These are phyloP conservation scores for Trichocladium antarcticum DNA, from an alignment of 495 filamentous ascomycete genomes.

Conservation along the genomic window DNA sequence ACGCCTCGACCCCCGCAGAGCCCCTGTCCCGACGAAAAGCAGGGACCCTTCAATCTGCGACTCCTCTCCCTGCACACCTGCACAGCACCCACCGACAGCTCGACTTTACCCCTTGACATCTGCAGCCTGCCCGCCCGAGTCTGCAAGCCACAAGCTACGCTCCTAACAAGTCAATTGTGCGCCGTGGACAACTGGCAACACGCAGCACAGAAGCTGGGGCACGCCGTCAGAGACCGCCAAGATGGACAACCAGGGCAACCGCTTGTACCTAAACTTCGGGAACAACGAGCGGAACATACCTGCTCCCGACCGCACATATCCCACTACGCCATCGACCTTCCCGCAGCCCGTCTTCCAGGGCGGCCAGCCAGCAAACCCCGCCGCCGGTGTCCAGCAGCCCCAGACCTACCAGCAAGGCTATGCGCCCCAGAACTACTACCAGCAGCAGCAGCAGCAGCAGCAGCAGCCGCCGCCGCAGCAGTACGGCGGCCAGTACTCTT, in stretches of 20 bases:
- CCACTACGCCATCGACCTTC: constrained; percentile 92
- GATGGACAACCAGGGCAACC: constrained; percentile 47
- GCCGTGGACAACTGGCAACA: too few relatives aligned
- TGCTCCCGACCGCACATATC: constrained; percentile 71
- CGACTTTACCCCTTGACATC: constrained; percentile 4
- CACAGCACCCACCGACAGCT: constrained; percentile 1
- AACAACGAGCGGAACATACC: constrained; percentile 53
- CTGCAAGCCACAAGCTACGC: not conserved
- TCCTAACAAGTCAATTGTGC: constrained; percentile 3
- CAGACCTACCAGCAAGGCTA: constrained; percentile 32
- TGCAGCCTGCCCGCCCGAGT: not conserved
- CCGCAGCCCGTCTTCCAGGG: constrained; percentile 70
- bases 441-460: constrained; percentile 33
- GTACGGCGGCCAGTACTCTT: constrained; percentile 31
- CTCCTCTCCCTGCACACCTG: constrained; percentile 8
- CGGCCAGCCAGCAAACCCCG: constrained; percentile 17
- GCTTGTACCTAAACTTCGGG: constrained; percentile 62
- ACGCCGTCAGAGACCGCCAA: constrained; percentile 10
- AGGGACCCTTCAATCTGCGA: constrained; percentile 8
- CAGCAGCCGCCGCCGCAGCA: too few relatives aligned
- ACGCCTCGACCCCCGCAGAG: constrained; percentile 6
- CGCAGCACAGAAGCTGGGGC: not conserved
- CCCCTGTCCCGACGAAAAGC: constrained; percentile 15
- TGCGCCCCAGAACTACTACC: constrained; percentile 24
- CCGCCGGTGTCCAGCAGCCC: constrained; percentile 27